Conservation (phyloP, 306 rosid species). For the Oemleria cerasiformis region DNA sequence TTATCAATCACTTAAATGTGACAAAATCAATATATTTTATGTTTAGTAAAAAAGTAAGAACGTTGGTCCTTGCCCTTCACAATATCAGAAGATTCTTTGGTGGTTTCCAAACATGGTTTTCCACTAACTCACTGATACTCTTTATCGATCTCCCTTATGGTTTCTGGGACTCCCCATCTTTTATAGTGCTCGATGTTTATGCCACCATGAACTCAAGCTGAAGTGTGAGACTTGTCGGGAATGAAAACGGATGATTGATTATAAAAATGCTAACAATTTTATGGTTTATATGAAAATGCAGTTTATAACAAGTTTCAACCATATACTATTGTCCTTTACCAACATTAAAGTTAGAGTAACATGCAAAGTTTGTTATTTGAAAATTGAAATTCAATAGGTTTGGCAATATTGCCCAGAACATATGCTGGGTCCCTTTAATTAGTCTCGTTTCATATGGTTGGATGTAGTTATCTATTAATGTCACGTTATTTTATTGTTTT, state of each 20-base stretch:
- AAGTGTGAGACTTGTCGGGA: background rate
- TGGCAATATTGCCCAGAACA: background rate
- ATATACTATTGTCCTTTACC: background rate
- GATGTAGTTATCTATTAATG: background rate
- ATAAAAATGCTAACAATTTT: background rate
- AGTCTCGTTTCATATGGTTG: background rate
- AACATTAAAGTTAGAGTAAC: background rate
- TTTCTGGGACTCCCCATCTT: background rate
- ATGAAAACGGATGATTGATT: background rate
- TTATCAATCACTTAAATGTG: too few species aligned
- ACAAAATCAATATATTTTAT: background rate
- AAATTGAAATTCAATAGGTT: background rate
- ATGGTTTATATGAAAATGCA: too few species aligned
- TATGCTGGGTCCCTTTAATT: background rate
- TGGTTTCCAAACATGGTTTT: background rate
- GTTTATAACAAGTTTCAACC: background rate
- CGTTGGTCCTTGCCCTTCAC: background rate
- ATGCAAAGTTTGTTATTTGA: background rate
- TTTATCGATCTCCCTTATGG: background rate
- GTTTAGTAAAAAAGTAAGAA: background rate
- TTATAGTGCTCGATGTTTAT: background rate
- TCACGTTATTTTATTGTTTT: background rate
- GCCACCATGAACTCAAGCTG: background rate
- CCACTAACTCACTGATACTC: background rate
- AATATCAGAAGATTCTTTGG: background rate